Evolutionary conservation across 2,329 filamentous ascomycete genomes (phyloP), one percentile per base, ranked within the genome.

Genomic region (Stagonosporopsis cucurbitacearum): DNA sequence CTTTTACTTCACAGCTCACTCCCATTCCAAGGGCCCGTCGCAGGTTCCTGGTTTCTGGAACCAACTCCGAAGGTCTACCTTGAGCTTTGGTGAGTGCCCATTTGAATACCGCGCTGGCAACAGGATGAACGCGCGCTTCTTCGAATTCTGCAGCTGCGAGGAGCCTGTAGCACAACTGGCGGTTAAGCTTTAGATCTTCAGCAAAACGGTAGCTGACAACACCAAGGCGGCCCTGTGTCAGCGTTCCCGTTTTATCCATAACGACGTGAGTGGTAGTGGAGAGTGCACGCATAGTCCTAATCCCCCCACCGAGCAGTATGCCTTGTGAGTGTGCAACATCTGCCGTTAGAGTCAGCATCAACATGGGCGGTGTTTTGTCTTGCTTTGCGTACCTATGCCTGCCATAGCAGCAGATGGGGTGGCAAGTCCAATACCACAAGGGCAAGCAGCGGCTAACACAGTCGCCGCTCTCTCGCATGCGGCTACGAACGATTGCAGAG

Each of bases 181-280:
- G 33, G 6, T 53, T 41, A n/a, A 55, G 19, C 11, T 23, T 51
- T n/a, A 45, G 17, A 3, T 19, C 39, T 12, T 47, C 20, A 11
- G 33, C 42, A 26, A 56, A 56, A 30, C 45, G 32, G 22, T 43
- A 32, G 6, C 26, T 23, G 20, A 45, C 17, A 9, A 62, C 62
- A 12, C 37, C 44, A 19, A 63, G 40, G 2, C 6, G 30, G 1
- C 62, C 62, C 28, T 49, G 39, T 15, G 59, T 63, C 35, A 65
- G 30, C 0, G 62, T 65, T 1, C 62, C 60, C 1, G 60, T 63
- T 40, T 63, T 65, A 22, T 65, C 58, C 55, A 65, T 57, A 12
- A 65, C 54, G 7, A 60, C 19, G 25, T 64, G 55, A 19, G 57
- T 62, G 8, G 49, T 47, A 0, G 22, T 35, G 19, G 41, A 28